A percentile compares a stretch with the other conserved stretches of the same genome.
Conservation (phyloP, 306 rosid species). For the Medicago lupulina region DNA sequence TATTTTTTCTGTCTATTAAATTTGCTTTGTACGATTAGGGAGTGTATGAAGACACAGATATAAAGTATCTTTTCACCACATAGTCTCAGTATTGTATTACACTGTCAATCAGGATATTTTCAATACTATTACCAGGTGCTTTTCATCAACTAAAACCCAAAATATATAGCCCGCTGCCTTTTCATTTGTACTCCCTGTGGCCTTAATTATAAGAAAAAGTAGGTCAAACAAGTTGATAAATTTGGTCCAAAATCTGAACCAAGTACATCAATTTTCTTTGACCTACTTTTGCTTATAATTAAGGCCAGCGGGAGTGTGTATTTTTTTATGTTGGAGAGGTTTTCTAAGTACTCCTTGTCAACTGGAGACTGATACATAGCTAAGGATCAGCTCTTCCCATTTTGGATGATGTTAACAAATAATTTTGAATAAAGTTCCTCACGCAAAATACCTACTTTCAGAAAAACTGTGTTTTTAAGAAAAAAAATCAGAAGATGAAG, state of each 20-base stretch:
- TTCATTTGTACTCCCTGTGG: neutral
- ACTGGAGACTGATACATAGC: conserved; percentile 3
- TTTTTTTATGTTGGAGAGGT: conserved; percentile 3
- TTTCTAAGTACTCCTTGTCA: neutral
- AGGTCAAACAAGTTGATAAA: no score
- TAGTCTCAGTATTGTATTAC: conserved; percentile 16
- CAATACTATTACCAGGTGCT: no score
- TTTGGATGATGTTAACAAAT: neutral
- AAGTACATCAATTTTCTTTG: no score
- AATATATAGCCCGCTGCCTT: conserved; percentile 15
- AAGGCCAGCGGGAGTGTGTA: no score
- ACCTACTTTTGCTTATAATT: no score
- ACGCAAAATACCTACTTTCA: conserved; percentile 27
- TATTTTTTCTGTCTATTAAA: neutral
- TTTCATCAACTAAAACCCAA: no score
- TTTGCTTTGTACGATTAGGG: neutral
- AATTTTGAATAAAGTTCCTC: conserved; percentile 24
- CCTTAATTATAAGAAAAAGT: no score
- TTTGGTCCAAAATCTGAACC: no score
- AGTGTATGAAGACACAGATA: neutral
- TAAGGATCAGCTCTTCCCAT: neutral
- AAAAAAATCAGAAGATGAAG: neutral
- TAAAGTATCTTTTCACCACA: conserved; percentile 3
- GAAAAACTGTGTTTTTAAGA: neutral
- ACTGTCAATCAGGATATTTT: neutral